Percentiles rank a stretch among this genome's conserved stretches.
Evolutionary conservation across 2,329 filamentous ascomycete species (phyloP).

Genomic region (Mycosphaerella sp.): DNA sequence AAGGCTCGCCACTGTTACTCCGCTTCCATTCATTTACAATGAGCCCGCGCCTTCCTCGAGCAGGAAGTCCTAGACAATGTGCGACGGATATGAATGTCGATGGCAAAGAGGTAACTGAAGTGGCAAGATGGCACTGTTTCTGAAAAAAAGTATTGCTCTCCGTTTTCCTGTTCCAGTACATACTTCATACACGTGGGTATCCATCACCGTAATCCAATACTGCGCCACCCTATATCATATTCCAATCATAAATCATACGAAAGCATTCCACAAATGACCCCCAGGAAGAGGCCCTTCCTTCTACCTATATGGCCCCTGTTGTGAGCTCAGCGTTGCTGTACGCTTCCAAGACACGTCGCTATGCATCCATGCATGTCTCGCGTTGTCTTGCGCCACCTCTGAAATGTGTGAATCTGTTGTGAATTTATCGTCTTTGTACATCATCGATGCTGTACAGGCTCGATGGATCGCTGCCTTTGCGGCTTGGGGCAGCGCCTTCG

Average conservation of each 20-base stretch:
- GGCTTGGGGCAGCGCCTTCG: slow-evolving; percentile 29
- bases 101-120: neutral
- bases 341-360: slow-evolving; percentile 1
- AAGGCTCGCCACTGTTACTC: no score
- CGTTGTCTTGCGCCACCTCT: neutral
- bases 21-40: neutral
- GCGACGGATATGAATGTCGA: no score
- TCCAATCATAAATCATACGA: slow-evolving; percentile 13
- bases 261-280: neutral
- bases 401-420: neutral
- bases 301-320: slow-evolving; percentile 9
- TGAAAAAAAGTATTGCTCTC: neutral
- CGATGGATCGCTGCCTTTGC: slow-evolving; percentile 27
- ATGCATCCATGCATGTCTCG: neutral
- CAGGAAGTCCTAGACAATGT: no score
- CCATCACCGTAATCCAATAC: neutral
- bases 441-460: slow-evolving; percentile 15
- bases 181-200: slow-evolving; percentile 11
- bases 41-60: no score
- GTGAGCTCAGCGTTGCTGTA: slow-evolving; percentile 2
- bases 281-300: neutral
- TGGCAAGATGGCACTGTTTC: no score
- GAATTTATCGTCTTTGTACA: slow-evolving; percentile 14
- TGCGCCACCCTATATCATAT: slow-evolving; percentile 6
- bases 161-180: slow-evolving; percentile 2